These are phyloP conservation scores for Metarhizium robertsii DNA, from an alignment of 2,329 filamentous ascomycete species.

Conservation along the genomic window DNA sequence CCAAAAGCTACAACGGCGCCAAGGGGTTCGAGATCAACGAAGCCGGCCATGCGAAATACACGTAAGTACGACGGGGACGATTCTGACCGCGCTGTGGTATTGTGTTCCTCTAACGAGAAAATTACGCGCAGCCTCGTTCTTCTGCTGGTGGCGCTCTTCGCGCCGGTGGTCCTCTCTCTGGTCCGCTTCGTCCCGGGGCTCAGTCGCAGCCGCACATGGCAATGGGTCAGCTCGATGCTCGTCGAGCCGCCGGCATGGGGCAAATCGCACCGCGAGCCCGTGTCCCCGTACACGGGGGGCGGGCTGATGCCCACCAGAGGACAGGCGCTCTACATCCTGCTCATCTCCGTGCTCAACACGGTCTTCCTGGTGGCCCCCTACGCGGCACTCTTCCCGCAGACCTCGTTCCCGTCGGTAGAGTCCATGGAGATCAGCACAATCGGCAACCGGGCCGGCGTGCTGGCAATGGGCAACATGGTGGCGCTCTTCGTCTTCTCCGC, in stretches of 20 bases:
- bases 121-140: conserved; percentile 11
- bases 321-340: conserved; percentile 22
- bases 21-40: conserved; percentile 41
- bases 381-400: conserved; percentile 17
- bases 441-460: conserved; percentile 24
- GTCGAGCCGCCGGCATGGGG: conserved; percentile 23
- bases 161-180: conserved; percentile 22
- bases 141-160: conserved; percentile 19
- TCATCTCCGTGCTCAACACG: conserved; percentile 25
- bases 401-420: conserved; percentile 14
- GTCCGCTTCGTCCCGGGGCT: conserved; percentile 24
- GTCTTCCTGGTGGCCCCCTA: conserved; percentile 22
- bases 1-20: conserved; percentile 39
- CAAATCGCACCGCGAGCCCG: conserved; percentile 21
- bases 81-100: no score
- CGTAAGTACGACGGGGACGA: conserved; percentile 4
- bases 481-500: conserved; percentile 23
- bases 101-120: no score
- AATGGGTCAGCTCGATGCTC: conserved; percentile 19
- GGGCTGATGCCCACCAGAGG: conserved; percentile 25
- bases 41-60: conserved; percentile 15
- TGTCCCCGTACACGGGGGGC: conserved; percentile 11
- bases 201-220: conserved; percentile 14
- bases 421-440: conserved; percentile 18
- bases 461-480: conserved; percentile 24